Evolutionary conservation across 1,139 yeast species (phyloP), one percentile per base, ranked within the genome.

Genomic region (Scheffersomyces insectosa): DNA sequence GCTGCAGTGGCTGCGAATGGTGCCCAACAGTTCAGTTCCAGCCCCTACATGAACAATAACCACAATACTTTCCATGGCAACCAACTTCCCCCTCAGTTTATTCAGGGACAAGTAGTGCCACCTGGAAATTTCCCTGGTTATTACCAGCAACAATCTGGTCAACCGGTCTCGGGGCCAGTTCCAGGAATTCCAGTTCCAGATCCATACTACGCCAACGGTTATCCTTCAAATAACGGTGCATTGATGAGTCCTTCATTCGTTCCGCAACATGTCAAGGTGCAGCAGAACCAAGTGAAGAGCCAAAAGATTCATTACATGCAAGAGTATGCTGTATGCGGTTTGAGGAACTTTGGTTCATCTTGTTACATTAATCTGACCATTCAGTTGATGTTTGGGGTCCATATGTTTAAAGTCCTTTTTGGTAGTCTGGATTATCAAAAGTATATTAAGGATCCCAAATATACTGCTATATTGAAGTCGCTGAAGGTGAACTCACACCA

Each of bases 311-410:
- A 71, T 43, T 58, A 63, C 45, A 70, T 73, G 62, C 52, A 67
- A n/a, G 71, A 76, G 37, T 63, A 70, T 42, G 69, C 80, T 1
- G 72, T 83, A 25, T 83, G 90, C 35, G 93, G 95, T 0, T 62
- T 86, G 38, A 67, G 79, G 40, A 85, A 86, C 57, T 65, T 83
- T 60, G 90, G 90, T 0, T 82, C 85, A 20, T 82, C 89, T 0
- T 85, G 93, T 52, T 85, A 85, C 57, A 81, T 85, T 57, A 85
- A 85, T 57, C 79, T 85, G 56, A 81, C 83, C 47, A 60, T 85
- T 15, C 95, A 86, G 57, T 71, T 87, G 47, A 55, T 86, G 7
- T 80, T 83, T 54, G 86, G 84, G 0, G 65, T 85, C 0, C 58
- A 59, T 10, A 55, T 56, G 15, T 76, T 82, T 48, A 67, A 77